Base-by-base conservation (phyloP, 75 land plant genomes). In the Picea sitchensis region DNA sequence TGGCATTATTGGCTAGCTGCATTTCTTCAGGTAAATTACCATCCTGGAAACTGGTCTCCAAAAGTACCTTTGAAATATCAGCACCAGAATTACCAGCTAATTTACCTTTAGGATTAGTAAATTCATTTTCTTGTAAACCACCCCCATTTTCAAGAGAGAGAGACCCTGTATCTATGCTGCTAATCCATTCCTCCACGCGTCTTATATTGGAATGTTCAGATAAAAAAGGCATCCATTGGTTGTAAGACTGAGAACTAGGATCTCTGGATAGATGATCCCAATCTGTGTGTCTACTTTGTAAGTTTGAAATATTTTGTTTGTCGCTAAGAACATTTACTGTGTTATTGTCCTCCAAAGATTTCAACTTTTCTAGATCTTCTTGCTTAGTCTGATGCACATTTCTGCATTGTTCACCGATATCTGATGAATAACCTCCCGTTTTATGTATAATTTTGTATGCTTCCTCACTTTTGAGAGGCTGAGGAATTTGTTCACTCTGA, bases 161-260 rank as follows among this genome's bases (percentile, higher is more conserved):
- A 6, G 75, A 12, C 13, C 21, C 51, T 38, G 38, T 76, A 69
- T 92, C 86, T 41, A 85, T 76, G 47, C 81, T 85, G 59, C 57
- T 83, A 31, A 92, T 82, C 94, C 94, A 92, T 7, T 88, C 88
- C 78, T 86, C 77, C 38, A 92, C 86, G 21, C 94, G 88, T 63
- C 80, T 85, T 3, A 78, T 58, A 77, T 76, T 92, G 32, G 82
- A 83, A 15, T 91, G 76, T 36, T 80, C 86, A 54, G 81, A 41
- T 3, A 86, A 60, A 77, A 90, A 86, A 38, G 90, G 92, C 61
- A 92, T 77, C 92, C 90, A 88, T 76, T 92, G 92, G 63, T 88
- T 88, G 51, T 85, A 83, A 14, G 80, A 77, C 84, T 82, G 84
- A 51, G 77, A 77, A 58, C 76, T 81, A 73, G 82, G 78, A 82